A percentile compares a stretch with the other conserved stretches of the same genome.
Evolutionary conservation across 2,329 filamentous ascomycete species (phyloP).

Genomic region (Botrytis squamosa): DNA sequence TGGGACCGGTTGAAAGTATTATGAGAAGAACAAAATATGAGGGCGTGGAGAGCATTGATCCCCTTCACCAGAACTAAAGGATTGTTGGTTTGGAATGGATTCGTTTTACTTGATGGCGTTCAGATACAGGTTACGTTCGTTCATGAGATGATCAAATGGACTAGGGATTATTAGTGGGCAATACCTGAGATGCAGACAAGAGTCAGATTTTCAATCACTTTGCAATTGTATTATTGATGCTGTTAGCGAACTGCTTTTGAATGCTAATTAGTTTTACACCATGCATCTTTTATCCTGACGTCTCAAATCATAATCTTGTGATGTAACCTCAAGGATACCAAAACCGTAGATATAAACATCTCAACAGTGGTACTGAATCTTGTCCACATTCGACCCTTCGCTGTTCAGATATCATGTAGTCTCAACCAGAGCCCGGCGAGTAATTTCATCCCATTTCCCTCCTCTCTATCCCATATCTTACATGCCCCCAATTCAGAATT

Average conservation of each 20-base stretch:
- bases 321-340: not conserved
- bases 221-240: constrained; percentile 21
- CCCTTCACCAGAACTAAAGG: constrained; percentile 49
- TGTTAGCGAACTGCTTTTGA: constrained; percentile 17
- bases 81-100: constrained; percentile 26
- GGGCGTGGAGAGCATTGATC: constrained; percentile 65
- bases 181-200: constrained; percentile 36
- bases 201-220: constrained; percentile 23
- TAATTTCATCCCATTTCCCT: too few relatives aligned
- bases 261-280: constrained; percentile 18
- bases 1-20: constrained; percentile 91
- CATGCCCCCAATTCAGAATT: not conserved
- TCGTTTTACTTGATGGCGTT: constrained; percentile 33
- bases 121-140: constrained; percentile 36
- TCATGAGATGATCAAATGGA: constrained; percentile 32
- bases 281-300: not conserved
- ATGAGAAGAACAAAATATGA: constrained; percentile 74
- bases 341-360: not conserved
- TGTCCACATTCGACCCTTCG: not conserved
- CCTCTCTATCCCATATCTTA: not conserved
- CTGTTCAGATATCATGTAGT: not conserved
- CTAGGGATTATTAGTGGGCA: constrained; percentile 30
- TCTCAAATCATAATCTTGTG: not conserved
- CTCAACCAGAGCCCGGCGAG: not conserved
- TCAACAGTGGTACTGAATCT: not conserved